Conservation (phyloP, 352 stramenopile species). For the Phytophthora agathidicida region DNA sequence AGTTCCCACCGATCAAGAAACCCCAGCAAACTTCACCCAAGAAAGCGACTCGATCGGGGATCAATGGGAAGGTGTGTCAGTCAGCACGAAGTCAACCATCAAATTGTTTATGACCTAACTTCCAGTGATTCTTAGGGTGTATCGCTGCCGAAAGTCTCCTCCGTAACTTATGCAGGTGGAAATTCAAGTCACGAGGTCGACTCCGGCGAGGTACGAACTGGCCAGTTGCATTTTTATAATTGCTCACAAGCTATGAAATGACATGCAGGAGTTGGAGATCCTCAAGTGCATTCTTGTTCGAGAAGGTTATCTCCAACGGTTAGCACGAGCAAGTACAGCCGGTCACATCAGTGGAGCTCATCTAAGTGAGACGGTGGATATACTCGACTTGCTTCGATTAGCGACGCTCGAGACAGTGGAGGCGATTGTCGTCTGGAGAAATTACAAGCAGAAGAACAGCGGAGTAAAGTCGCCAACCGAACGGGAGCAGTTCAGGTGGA, state of each 20-base stretch:
- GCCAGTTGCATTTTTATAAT: neutral
- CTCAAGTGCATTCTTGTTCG: constrained; percentile 90
- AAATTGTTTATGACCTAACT: too few relatives aligned
- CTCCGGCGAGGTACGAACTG: constrained; percentile 48
- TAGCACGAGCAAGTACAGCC: constrained; percentile 51
- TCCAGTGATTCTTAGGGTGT: constrained; percentile 15
- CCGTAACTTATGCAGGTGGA: constrained; percentile 36
- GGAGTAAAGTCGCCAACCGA: constrained; percentile 21
- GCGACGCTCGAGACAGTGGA: constrained; percentile 91
- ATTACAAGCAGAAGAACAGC: constrained; percentile 32
- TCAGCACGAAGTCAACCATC: too few relatives aligned
- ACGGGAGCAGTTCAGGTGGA: constrained; percentile 80
- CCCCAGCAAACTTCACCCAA: constrained; percentile 18
- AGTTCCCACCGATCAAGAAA: constrained; percentile 38
- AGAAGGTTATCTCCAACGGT: constrained; percentile 87
- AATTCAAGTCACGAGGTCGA: constrained; percentile 39
- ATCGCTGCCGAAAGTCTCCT: constrained; percentile 48
- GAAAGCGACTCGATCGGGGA: constrained; percentile 2
- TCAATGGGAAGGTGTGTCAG: constrained; percentile 26
- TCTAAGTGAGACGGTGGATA: constrained; percentile 74
- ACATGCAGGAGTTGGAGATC: constrained; percentile 79
- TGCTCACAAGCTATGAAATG: neutral
- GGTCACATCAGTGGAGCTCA: constrained; percentile 56
- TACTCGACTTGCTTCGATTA: constrained; percentile 88
- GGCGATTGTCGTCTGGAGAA: constrained; percentile 76